phyloP scores from a whole-genome alignment of 345 rosid genomes.

The Populus euphratica region DNA sequence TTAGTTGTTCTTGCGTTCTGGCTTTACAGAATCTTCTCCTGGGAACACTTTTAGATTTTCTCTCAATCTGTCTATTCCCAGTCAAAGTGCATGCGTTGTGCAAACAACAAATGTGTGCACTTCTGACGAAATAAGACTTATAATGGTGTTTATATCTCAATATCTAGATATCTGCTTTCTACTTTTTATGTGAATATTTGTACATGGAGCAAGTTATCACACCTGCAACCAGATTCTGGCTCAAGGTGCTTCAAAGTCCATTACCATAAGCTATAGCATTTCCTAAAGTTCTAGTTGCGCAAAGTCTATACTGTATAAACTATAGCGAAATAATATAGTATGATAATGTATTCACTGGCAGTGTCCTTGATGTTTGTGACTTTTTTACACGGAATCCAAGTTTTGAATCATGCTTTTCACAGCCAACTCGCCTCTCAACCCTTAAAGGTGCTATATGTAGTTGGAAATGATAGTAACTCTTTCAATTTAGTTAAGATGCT shows the following conservation, averaged over 20 bases:
- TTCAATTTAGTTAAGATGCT: slow-evolving; percentile 34
- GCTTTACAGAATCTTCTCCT: slow-evolving; percentile 41
- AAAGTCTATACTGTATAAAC: not conserved
- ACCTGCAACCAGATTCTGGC: not conserved
- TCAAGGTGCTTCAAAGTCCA: not conserved
- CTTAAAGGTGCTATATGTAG: slow-evolving; percentile 35
- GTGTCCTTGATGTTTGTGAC: not conserved
- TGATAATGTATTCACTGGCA: not conserved
- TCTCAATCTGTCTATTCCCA: slow-evolving; percentile 37
- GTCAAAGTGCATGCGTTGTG: slow-evolving; percentile 48
- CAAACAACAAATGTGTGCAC: slow-evolving; percentile 46
- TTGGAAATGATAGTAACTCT: slow-evolving; percentile 34
- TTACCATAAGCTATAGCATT: not conserved
- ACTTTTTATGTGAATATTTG: not conserved
- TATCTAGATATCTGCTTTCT: not conserved
- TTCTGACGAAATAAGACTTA: slow-evolving; percentile 37
- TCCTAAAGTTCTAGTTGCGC: not conserved
- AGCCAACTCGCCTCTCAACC: slow-evolving; percentile 6
- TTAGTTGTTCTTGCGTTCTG: slow-evolving; percentile 18
- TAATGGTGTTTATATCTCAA: slow-evolving; percentile 39
- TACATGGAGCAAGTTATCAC: not conserved
- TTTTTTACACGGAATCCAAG: slow-evolving; percentile 30
- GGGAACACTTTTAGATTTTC: slow-evolving; percentile 45
- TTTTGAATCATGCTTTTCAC: slow-evolving; percentile 19
- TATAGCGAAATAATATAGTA: not conserved